Evolutionary conservation across 371 early-diverging fungal genomes (phyloP).

Genomic region (Apophysomyces sp.): DNA sequence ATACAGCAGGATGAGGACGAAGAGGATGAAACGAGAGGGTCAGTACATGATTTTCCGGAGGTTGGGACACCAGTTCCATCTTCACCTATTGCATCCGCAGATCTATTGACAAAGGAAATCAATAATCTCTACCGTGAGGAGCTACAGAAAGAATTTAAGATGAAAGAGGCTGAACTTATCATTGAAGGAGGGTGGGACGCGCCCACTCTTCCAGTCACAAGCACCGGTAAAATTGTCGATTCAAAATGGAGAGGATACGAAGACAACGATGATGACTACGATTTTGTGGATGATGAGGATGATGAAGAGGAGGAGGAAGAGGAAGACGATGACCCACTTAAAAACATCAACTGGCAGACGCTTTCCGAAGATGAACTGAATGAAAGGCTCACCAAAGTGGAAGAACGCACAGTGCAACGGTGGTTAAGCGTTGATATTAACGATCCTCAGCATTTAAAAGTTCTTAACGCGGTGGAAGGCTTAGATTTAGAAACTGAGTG

Average conservation of each 20-base stretch:
- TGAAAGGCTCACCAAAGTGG: slow-evolving; percentile 27
- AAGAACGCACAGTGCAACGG: slow-evolving; percentile 32
- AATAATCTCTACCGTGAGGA: slow-evolving; percentile 31
- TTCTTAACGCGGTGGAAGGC: slow-evolving; percentile 11
- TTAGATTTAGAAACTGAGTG: background rate
- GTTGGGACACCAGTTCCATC: slow-evolving; percentile 8
- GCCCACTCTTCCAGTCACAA: background rate
- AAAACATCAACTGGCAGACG: slow-evolving; percentile 36
- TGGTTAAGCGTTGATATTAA: slow-evolving; percentile 38
- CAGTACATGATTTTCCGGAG: background rate
- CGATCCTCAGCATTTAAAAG: slow-evolving; percentile 39
- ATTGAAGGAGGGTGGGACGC: slow-evolving; percentile 31
- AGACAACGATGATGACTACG: background rate
- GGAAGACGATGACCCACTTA: slow-evolving; percentile 25
- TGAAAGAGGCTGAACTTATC: background rate
- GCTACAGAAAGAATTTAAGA: slow-evolving; percentile 23
- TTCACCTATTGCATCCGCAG: slow-evolving; percentile 15
- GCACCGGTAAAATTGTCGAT: background rate
- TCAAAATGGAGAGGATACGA: background rate
- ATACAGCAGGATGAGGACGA: slow-evolving; percentile 17
- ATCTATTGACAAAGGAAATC: slow-evolving; percentile 17
- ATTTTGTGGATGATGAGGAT: background rate
- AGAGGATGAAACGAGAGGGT: background rate
- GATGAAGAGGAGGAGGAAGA: slow-evolving; percentile 29
- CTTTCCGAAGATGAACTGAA: slow-evolving; percentile 40